These are phyloP conservation scores for Solanum okadae DNA, from an alignment of 257 asterid species.

Conservation along the genomic window DNA sequence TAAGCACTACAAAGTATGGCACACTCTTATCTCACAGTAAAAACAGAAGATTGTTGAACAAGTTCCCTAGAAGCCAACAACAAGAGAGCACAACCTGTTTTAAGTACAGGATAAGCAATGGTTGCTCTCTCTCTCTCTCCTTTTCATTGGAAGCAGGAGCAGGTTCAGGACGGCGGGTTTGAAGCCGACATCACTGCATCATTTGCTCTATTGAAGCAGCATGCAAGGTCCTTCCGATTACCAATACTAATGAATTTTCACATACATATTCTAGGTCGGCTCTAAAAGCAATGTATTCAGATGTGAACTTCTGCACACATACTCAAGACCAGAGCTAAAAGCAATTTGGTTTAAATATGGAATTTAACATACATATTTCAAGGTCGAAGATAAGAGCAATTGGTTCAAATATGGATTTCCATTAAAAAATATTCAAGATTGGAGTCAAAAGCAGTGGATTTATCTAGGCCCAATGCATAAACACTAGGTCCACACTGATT, in stretches of 20 bases:
- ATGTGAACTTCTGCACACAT: not conserved
- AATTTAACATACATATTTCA: not conserved
- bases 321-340: not conserved
- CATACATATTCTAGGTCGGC: not conserved
- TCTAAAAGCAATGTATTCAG: not conserved
- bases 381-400: not conserved
- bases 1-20: not conserved
- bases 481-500: not conserved
- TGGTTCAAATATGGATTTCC: not conserved
- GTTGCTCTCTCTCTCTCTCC: not conserved
- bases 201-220: not conserved
- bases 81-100: not conserved
- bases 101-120: not conserved
- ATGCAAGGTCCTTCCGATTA: not conserved
- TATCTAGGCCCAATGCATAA: not conserved
- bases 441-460: not conserved
- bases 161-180: not conserved
- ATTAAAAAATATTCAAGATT: not conserved
- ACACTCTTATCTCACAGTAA: not conserved
- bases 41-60: not conserved
- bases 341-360: not conserved
- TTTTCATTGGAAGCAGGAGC: not conserved
- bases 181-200: not conserved
- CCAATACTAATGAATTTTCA: not conserved
- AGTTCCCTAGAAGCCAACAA: not conserved